Evolutionary conservation across 768 basidiomycete genomes (phyloP).

Genomic region (Obba rivulosa): DNA sequence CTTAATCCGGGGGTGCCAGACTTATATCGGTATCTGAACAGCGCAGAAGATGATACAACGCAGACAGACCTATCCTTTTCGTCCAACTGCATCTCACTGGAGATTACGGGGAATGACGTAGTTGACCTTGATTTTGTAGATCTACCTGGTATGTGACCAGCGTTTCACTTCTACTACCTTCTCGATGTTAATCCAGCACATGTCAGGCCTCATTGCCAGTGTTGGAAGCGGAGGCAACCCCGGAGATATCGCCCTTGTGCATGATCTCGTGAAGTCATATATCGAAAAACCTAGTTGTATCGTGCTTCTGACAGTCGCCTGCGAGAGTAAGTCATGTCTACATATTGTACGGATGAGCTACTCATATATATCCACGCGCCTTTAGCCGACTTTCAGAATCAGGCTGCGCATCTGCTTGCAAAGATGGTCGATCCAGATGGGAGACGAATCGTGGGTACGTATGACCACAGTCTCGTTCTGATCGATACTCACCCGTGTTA

Average conservation of each 20-base stretch:
- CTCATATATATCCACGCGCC: background rate
- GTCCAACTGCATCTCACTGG: constrained; percentile 23
- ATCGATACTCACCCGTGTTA: background rate
- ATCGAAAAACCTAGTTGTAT: constrained; percentile 53
- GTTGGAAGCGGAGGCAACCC: constrained; percentile 33
- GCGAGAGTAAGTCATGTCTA: constrained; percentile 45
- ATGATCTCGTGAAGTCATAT: constrained; percentile 49
- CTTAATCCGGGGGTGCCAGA: constrained; percentile 43
- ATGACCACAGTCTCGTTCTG: background rate
- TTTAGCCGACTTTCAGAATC: constrained; percentile 73
- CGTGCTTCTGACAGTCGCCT: constrained; percentile 52
- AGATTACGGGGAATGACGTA: constrained; percentile 24
- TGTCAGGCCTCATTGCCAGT: constrained; percentile 48
- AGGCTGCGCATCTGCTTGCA: constrained; percentile 61
- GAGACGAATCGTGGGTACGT: constrained; percentile 63
- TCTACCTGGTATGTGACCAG: constrained; percentile 23
- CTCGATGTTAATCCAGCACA: background rate
- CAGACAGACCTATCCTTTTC: constrained; percentile 22
- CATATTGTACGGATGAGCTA: background rate
- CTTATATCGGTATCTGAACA: constrained; percentile 33
- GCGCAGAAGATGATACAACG: constrained; percentile 6
- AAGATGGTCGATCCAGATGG: constrained; percentile 55
- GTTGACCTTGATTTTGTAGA: constrained; percentile 29
- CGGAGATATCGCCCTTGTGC: constrained; percentile 56
- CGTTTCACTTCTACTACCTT: background rate